Base-by-base conservation (phyloP, 805 yeast species). In the Metschnikowia dekortorum region DNA sequence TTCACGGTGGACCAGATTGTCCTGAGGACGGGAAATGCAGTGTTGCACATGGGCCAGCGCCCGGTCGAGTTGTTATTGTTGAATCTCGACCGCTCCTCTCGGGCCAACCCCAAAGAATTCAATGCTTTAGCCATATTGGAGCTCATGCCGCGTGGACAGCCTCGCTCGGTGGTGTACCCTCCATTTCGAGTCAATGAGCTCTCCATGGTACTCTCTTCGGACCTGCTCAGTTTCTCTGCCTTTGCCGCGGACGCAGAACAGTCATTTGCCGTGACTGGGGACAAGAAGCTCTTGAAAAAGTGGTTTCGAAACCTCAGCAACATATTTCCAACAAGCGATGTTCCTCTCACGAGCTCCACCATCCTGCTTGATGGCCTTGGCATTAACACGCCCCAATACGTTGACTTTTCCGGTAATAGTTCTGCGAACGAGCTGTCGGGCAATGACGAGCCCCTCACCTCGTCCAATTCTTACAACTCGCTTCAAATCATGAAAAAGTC, bases 111-210 rank as follows among this genome's bases (percentile, higher is more conserved):
- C 6, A 46, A 38, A 5, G 14, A 41, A 6, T 68, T 57, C 53
- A 69, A 73, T 50, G 65, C 78, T 6, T 65, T 73, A 57, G 78
- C 76, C 6, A 59, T 73, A 11, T 55, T 73, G 45, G 54, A 60
- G 3, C 50, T 65, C 14, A 63, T 65, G 7, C 39, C 44, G n/a
- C 57, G 54, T 18, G 41, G 42, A 7, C 54, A 49, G 2, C 51
- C 66, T 1, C 60, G 77, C 29, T 64, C 69, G 8, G 65, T 73
- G 33, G 48, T 73, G 53, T 73, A 59, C 53, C 77, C 78, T 8
- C 78, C 78, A 1, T 73, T 73, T 54, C 53, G 78, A 44, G 54
- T 69, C 46, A 70, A 70, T 51, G 75, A 71, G 48, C 58, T 70
- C 18, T 56, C 68, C 11, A 57, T 69, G 44, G 45, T 59, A 30